Evolutionary conservation across 305 asterid species (phyloP).

Genomic region (Fraxinus greggii): DNA sequence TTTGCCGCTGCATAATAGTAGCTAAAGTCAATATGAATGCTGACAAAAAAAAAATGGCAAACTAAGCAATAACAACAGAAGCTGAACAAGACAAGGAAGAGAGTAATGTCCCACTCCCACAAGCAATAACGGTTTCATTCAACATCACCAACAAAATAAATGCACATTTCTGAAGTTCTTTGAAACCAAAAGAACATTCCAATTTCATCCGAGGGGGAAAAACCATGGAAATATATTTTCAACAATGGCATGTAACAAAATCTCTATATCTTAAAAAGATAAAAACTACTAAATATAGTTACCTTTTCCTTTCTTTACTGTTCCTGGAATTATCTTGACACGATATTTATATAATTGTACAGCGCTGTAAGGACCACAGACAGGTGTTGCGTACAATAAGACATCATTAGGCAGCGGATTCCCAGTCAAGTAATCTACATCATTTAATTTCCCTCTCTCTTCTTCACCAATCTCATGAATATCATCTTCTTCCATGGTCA

Average conservation of each 20-base stretch:
- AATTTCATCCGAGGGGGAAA: neutral
- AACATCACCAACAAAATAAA: neutral
- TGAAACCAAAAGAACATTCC: neutral
- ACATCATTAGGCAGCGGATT: conserved; percentile 73
- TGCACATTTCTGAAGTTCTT: neutral
- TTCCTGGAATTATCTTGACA: conserved; percentile 89
- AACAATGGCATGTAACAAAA: neutral
- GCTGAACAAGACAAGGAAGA: neutral
- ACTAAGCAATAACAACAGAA: neutral
- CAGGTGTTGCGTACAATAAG: conserved; percentile 81
- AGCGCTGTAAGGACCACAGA: conserved; percentile 87
- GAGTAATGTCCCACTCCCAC: neutral
- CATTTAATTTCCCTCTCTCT: conserved; percentile 80
- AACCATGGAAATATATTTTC: neutral
- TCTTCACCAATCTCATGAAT: conserved; percentile 94
- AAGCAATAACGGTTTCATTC: neutral
- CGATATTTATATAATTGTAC: conserved; percentile 85
- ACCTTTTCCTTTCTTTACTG: conserved; percentile 96
- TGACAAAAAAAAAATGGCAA: neutral
- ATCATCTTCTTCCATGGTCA: conserved; percentile 92
- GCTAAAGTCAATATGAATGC: neutral
- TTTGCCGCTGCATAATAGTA: conserved; percentile 69
- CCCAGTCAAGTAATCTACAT: conserved; percentile 91
- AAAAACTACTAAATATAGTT: neutral
- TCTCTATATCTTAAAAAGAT: too few relatives aligned